These are phyloP conservation scores for Alternaria hordeiaustralica DNA, from an alignment of 2,329 filamentous ascomycete species.

Conservation along the genomic window DNA sequence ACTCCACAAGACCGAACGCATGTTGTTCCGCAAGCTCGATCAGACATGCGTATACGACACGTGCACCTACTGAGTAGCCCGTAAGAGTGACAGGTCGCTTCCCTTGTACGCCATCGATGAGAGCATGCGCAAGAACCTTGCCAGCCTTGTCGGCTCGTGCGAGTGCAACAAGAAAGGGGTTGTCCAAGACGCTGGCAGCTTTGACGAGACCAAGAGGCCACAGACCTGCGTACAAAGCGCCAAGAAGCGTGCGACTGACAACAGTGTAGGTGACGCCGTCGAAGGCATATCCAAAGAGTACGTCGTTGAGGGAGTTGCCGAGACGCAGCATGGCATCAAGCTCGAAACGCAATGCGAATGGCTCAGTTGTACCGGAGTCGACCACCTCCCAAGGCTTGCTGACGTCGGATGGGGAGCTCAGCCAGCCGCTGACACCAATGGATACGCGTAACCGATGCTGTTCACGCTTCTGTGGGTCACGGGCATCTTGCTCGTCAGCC, in stretches of 20 bases:
- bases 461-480: slow-evolving; percentile 35
- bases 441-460: slow-evolving; percentile 68
- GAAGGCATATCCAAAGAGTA: slow-evolving; percentile 82
- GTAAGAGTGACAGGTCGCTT: slow-evolving; percentile 79
- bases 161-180: slow-evolving; percentile 78
- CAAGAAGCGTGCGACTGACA: slow-evolving; percentile 63
- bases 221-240: slow-evolving; percentile 52
- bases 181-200: slow-evolving; percentile 69
- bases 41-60: slow-evolving; percentile 82
- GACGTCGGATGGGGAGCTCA: slow-evolving; percentile 72
- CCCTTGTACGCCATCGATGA: slow-evolving; percentile 80
- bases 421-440: slow-evolving; percentile 81
- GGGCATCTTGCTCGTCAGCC: slow-evolving; percentile 34
- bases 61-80: slow-evolving; percentile 81
- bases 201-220: slow-evolving; percentile 56
- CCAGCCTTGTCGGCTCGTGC: slow-evolving; percentile 82
- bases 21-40: slow-evolving; percentile 75
- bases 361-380: slow-evolving; percentile 70
- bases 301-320: slow-evolving; percentile 75
- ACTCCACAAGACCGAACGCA: slow-evolving; percentile 83
- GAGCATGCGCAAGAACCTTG: slow-evolving; percentile 76
- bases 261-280: slow-evolving; percentile 73
- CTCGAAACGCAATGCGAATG: slow-evolving; percentile 85
- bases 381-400: slow-evolving; percentile 77
- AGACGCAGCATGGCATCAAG: slow-evolving; percentile 76